Evolutionary conservation across 192 early-diverging fungal genomes (phyloP).

Genomic region (Geosiphon pyriformis): DNA sequence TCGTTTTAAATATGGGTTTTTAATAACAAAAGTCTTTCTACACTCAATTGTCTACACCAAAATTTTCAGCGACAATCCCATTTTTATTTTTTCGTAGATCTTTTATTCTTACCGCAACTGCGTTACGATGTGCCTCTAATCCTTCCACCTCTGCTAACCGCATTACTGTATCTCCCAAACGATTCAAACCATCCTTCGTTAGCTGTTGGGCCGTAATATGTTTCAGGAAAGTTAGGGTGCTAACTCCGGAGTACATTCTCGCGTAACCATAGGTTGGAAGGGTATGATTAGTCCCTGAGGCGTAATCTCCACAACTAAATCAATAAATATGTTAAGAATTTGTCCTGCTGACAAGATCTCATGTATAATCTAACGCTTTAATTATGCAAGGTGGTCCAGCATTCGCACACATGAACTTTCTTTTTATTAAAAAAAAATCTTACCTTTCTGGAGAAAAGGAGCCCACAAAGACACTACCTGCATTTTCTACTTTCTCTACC

Average conservation of each 20-base stretch:
- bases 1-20: too few relatives aligned
- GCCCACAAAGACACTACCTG: conserved; percentile 97
- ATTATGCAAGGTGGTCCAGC: neutral
- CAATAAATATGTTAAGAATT: neutral
- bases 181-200: conserved; percentile 80
- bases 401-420: too few relatives aligned
- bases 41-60: too few relatives aligned
- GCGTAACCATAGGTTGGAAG: conserved; percentile 98
- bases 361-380: conserved; percentile 8
- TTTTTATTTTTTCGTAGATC: conserved; percentile 48
- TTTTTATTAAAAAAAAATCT: neutral
- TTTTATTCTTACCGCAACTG: conserved; percentile 84
- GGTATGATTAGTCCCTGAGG: conserved; percentile 99
- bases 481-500: conserved; percentile 71
- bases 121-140: conserved; percentile 95
- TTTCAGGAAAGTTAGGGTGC: conserved; percentile 94
- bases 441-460: conserved; percentile 92
- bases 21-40: too few relatives aligned
- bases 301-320: conserved; percentile 93
- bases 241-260: conserved; percentile 97
- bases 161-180: conserved; percentile 87
- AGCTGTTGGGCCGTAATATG: conserved; percentile 94
- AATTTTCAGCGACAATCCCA: too few relatives aligned
- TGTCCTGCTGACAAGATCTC: too few relatives aligned
- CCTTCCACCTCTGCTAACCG: conserved; percentile 91